Base-by-base conservation (phyloP, 768 basidiomycete genomes). In the Phylloporus arenicola region DNA sequence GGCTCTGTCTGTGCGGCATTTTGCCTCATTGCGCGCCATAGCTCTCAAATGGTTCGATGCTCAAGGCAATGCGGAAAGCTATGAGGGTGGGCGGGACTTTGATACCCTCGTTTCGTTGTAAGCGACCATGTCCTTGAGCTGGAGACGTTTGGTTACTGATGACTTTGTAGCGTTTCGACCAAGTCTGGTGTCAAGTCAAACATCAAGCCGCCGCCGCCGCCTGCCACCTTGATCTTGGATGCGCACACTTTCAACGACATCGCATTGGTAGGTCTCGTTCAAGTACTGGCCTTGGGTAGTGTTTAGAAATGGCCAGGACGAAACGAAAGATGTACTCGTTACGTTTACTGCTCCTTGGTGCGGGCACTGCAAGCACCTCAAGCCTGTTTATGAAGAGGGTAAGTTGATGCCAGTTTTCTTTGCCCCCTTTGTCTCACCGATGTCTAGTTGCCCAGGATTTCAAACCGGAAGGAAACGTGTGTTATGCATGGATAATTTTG, bases 361-460 rank as follows among this genome's bases (percentile, higher is more conserved):
- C 58, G 92, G 92, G 27, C 93, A 98, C 75, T 97, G 95, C 80
- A 97, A 97, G 74, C 77, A 53, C 56, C 67, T 96, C 68, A 94
- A 94, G 69, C 92, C 93, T 17, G 75, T 77, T 29, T 93, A 88
- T 62, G 92, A 94, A 66, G 77, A 88, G 66, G 83, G 84, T 85
- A 38, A 8, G 52, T 49, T 22, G 10, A 39, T 31, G 1, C 31
- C 47, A 30, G 10, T 43, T 22, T 40, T n/a, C 27, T 43, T 1
- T 44, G 25, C 16, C 13, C 33, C n/a, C 20, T 50, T 25, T 31
- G n/a, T 27, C 49, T 47, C 55, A 44, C 25, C 16, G 34, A 29
- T 11, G 30, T 43, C 17, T 48, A 87, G 86, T 93, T 38, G 92
- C 92, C 29, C 68, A 71, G 45, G 81, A 81, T 50, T 97, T 96